Evolutionary conservation across 305 asterid species (phyloP), one percentile per base, ranked within the genome.

Genomic region (Solanum chacoense): DNA sequence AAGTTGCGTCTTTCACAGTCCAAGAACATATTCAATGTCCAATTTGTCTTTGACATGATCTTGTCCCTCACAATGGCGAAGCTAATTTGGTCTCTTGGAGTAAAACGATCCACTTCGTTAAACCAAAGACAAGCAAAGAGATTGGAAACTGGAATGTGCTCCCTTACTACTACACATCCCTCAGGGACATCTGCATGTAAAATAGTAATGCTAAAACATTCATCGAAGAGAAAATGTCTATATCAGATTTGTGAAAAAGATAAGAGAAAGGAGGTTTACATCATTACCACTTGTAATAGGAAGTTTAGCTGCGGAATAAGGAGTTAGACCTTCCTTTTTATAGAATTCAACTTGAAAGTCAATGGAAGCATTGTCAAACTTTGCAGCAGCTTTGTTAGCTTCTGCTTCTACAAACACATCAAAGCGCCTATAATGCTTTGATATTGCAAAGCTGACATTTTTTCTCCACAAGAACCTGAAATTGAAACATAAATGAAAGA

Each of bases 1-100:
- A 95, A 96, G 92, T 96, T 95, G 89, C 98, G 99, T 88, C 99
- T 92, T 89, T 95, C 98, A 87, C 99, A 96, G 85, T 96, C 98
- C 96, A 93, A 89, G 92, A 96, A 95, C 99, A 96, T 96, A 59
- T 94, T 92, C 77, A 94, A 86, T 7, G 94, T 94, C 96, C 97
- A 96, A 90, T 95, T 95, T 59, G 99, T 95, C 91, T 93, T 95
- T 16, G 96, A 91, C 87, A 88, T 37, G 89, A 96, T 91, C 93
- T 95, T 96, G 89, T 96, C 99, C 91, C 99, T 93, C 42, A 94
- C 98, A 6, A 95, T 94, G 87, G 99, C 94, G 81, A 96, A 96
- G 89, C 99, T 95, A 85, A 95, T 92, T 92, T 96, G 99, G 91
- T 95, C 99, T 93, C 98, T 93, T 88, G 99, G 95, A 18, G 99